Percentiles rank a stretch among this genome's conserved stretches.
Evolutionary conservation across 257 asterid species (phyloP).

Genomic region (Solanum chilense): DNA sequence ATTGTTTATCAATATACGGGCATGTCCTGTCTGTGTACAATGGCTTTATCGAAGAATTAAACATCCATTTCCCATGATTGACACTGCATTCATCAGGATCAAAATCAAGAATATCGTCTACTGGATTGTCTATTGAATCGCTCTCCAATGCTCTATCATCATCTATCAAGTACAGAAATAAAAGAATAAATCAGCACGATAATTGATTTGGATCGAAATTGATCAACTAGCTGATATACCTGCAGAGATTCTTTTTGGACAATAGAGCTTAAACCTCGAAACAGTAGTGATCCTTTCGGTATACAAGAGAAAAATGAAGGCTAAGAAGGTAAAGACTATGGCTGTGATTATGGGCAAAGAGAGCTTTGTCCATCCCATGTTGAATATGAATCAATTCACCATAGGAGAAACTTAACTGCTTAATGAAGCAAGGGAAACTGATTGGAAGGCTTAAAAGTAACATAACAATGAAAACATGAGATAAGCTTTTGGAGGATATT

Average conservation of each 20-base stretch:
- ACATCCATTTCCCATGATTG: constrained; percentile 68
- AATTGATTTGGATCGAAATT: neutral
- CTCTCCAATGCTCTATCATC: constrained; percentile 13
- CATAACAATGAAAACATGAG: constrained; percentile 5
- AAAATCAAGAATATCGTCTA: constrained; percentile 64
- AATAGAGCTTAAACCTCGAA: constrained; percentile 32
- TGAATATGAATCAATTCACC: neutral
- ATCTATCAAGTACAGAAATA: constrained; percentile 9
- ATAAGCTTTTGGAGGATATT: constrained; percentile 6
- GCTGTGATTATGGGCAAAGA: constrained; percentile 33
- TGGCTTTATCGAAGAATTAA: constrained; percentile 55
- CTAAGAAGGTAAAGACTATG: constrained; percentile 20
- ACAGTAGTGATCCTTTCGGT: constrained; percentile 38
- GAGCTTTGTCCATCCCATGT: constrained; percentile 35
- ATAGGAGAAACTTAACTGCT: neutral
- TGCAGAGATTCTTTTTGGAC: constrained; percentile 28
- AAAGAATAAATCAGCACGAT: neutral
- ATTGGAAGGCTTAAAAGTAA: neutral
- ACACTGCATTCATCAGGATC: constrained; percentile 72
- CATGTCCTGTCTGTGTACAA: constrained; percentile 57
- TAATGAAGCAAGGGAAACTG: neutral
- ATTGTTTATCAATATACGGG: constrained; percentile 74
- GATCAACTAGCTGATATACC: neutral
- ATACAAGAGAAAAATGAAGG: constrained; percentile 42
- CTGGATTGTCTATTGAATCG: constrained; percentile 28